Evolutionary conservation across 2,329 filamentous ascomycete genomes (phyloP), one percentile per base, ranked within the genome.

Genomic region (Colletotrichum tabaci): DNA sequence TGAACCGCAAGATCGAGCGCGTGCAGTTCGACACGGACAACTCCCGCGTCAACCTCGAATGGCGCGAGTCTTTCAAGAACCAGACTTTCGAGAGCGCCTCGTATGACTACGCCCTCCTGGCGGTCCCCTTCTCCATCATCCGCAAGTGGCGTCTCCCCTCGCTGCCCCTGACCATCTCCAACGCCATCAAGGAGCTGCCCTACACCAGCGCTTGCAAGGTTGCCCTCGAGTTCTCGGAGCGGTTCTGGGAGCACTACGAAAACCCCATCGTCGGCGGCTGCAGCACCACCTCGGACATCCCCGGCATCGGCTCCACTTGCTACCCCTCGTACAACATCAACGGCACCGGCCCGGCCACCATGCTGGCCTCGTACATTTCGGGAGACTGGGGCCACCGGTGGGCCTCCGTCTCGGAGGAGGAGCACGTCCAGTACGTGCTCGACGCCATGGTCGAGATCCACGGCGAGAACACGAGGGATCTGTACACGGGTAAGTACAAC

Each of bases 261-360:
- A 83, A 83, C 58, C 86, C 86, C 6, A 93, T 94, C 77, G 84
- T 88, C 71, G 92, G 92, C 15, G 89, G 90, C 8, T 93, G 91
- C 76, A 88, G 87, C 56, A 85, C 85, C 3, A 74, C 74, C 0
- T 87, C 85, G 1, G 87, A 92, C 74, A 91, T 92, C 66, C 85
- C 89, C 0, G 88, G 89, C 35, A 85, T 93, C 66, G 88, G 89
- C 30, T 85, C 80, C 56, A 84, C 92, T 72, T 93, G 90, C 84
- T 93, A 93, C 79, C 91, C 91, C 0, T 87, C 87, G 7, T 93
- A 92, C 82, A 84, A 89, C 73, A 83, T 93, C 78, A 93, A 93
- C 81, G 85, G 86, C 50, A 89, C 87, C 0, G 87, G 89, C 0
- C 90, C 89, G 0, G 91, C 90, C 8, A 86, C 89, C 0, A 85